phyloP scores from a whole-genome alignment of 1,284 basidiomycete genomes.

The Thecaphora frezii region DNA sequence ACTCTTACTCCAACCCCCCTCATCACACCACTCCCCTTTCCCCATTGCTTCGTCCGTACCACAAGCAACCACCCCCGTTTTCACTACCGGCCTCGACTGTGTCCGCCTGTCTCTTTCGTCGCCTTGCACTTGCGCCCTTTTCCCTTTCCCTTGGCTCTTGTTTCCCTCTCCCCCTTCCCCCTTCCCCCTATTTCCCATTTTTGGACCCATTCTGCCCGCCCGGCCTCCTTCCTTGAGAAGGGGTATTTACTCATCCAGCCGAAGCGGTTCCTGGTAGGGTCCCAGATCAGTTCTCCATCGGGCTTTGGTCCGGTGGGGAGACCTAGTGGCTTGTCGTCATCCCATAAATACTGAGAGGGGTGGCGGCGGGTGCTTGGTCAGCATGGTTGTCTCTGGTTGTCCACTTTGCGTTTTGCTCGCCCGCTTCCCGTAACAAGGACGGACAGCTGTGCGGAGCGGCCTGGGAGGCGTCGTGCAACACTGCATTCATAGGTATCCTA shows the following conservation, averaged over 20 bases:
- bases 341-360: not conserved
- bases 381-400: not conserved
- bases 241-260: conserved; percentile 10
- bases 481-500: not conserved
- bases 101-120: too few species aligned
- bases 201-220: conserved; percentile 43
- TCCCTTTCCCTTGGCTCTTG: not conserved
- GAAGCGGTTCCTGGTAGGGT: conserved; percentile 46
- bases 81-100: too few species aligned
- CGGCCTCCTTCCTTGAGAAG: conserved; percentile 14
- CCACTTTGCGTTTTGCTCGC: not conserved
- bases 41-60: too few species aligned
- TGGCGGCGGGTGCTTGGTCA: not conserved
- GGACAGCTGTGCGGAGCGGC: not conserved
- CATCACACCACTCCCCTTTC: too few species aligned
- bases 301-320: conserved; percentile 3
- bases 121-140: too few species aligned
- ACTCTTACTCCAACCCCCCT: too few species aligned
- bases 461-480: not conserved
- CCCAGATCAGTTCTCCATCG: conserved; percentile 22
- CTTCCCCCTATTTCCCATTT: not conserved
- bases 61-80: too few species aligned
- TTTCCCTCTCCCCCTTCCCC: not conserved
- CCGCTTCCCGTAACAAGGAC: not conserved
- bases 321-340: not conserved